Evolutionary conservation across 2,329 filamentous ascomycete species (phyloP).

Genomic region (Trichoderma semiorbis): DNA sequence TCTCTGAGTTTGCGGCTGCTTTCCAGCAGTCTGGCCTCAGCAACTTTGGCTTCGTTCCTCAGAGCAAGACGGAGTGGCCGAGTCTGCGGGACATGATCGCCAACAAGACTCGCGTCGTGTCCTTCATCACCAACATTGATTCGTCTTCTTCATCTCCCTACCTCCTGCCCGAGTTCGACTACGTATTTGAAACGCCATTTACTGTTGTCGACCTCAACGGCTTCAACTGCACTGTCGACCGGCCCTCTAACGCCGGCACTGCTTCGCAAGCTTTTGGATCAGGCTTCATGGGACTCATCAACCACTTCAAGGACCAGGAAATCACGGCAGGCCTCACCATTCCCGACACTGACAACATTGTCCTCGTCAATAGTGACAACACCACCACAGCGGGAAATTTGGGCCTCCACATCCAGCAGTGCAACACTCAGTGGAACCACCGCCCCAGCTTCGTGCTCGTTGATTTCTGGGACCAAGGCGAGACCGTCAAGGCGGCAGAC

Average conservation of each 20-base stretch:
- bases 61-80: slow-evolving; percentile 56
- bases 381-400: slow-evolving; percentile 51
- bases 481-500: slow-evolving; percentile 67
- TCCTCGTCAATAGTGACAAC: slow-evolving; percentile 61
- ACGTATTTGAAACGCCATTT: slow-evolving; percentile 71
- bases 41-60: slow-evolving; percentile 57
- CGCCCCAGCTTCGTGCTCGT: slow-evolving; percentile 72
- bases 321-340: slow-evolving; percentile 54
- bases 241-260: slow-evolving; percentile 52
- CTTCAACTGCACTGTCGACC: slow-evolving; percentile 70
- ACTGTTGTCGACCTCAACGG: slow-evolving; percentile 58
- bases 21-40: slow-evolving; percentile 59
- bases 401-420: slow-evolving; percentile 52
- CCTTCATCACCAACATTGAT: slow-evolving; percentile 60
- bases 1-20: slow-evolving; percentile 50
- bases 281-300: slow-evolving; percentile 67
- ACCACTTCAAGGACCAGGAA: slow-evolving; percentile 71
- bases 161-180: slow-evolving; percentile 60
- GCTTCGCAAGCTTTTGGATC: slow-evolving; percentile 52
- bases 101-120: slow-evolving; percentile 61
- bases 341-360: slow-evolving; percentile 58
- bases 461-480: slow-evolving; percentile 74
- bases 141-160: slow-evolving; percentile 47
- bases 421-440: slow-evolving; percentile 55
- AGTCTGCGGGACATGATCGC: slow-evolving; percentile 68